A percentile compares a stretch with the other conserved stretches of the same genome.
These are phyloP conservation scores for Casuarina cunninghamiana DNA, from an alignment of 306 rosid genomes.

Conservation along the genomic window DNA sequence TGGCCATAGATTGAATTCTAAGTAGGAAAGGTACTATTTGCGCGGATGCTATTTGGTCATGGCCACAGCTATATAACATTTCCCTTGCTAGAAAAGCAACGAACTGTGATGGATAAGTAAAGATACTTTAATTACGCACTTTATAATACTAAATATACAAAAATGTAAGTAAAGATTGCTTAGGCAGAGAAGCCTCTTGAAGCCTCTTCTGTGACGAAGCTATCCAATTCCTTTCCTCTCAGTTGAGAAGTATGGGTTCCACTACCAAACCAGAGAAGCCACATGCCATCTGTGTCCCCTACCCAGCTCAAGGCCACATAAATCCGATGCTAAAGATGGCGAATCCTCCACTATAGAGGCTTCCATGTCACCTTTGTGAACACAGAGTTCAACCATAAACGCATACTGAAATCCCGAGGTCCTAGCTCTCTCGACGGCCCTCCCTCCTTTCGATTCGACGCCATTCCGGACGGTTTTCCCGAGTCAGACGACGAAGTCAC, in stretches of 20 bases:
- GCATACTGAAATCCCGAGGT: constrained; percentile 38
- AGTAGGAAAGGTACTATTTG: no score
- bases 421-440: constrained; percentile 23
- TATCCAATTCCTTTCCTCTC: no score
- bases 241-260: constrained; percentile 18
- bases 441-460: constrained; percentile 35
- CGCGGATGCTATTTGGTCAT: no score
- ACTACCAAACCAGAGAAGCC: neutral
- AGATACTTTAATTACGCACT: no score
- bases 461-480: constrained; percentile 60
- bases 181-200: no score
- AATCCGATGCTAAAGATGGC: constrained; percentile 46
- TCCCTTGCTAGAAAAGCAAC: no score
- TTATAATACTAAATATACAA: no score
- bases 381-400: constrained; percentile 35
- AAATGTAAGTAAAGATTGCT: no score
- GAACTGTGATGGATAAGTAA: no score
- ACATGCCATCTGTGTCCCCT: constrained; percentile 44
- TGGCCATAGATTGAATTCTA: no score
- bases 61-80: no score
- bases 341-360: constrained; percentile 36
- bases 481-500: constrained; percentile 40
- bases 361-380: constrained; percentile 20
- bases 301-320: constrained; percentile 50
- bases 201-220: no score